Base-by-base conservation (phyloP, 441 rosid genomes). In the Aleurites moluccanus region DNA sequence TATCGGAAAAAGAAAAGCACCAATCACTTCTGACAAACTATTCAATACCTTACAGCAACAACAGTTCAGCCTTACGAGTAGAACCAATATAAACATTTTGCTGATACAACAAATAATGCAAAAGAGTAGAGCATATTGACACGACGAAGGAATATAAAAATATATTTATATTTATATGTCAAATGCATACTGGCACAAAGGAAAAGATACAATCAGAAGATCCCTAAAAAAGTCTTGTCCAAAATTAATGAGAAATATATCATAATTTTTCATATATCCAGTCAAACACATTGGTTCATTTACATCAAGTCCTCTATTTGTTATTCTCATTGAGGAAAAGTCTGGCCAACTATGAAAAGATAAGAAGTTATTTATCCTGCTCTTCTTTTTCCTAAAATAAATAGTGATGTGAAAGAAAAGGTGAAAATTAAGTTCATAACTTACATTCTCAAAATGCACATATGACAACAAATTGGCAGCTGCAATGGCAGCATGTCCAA, bases 391-490 rank as follows among this genome's bases (percentile, higher is more conserved):
- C 55, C 70, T 13, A 59, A 53, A 53, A 60, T 9, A 61, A 73
- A 60, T 67, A 61, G 64, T 49, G n/a, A 69, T 13, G 35, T 21
- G 14, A 30, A 53, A 25, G 7, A 73, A 38, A 40, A 52, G 16
- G 5, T 9, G 61, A 8, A 6, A 44, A 69, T 63, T 27, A 64
- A n/a, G 72, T 65, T 28, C 67, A 49, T 33, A 72, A 82, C 82
- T 76, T 70, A 68, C 82, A 75, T 78, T 62, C 73, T 67, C 38
- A 11, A 75, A 60, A 45, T 73, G 81, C 66, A 76, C 76, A 65
- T 56, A 68, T 50, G 70, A 38, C 50, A 63, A 35, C 69, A 73
- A 27, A 52, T 52, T 52, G 56, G 18, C 56, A 18, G 6, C 66
- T 62, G 74, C 30, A 30, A 57, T 16, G 56, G 67, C 67, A 76